phyloP scores from a whole-genome alignment of 148 eudicot genomes.

The Rhododendron mucronatum region DNA sequence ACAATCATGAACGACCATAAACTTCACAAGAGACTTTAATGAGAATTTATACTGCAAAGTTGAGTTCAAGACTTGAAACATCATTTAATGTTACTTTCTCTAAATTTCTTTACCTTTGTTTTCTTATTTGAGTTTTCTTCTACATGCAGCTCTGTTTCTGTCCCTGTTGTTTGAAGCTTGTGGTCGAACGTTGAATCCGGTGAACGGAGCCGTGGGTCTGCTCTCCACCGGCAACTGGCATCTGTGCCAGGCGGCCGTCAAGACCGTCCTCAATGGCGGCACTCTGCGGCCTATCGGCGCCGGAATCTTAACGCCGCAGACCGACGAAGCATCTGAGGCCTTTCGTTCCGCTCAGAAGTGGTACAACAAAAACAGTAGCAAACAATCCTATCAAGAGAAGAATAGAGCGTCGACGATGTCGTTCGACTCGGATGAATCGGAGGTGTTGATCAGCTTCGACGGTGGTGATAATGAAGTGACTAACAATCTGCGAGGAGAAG shows the following conservation, averaged over 20 bases:
- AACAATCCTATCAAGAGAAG: neutral
- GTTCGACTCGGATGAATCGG: neutral
- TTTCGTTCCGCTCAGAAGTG: neutral
- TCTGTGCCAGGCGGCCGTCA: constrained; percentile 38
- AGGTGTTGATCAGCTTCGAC: neutral
- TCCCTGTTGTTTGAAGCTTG: constrained; percentile 46
- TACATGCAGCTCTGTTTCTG: constrained; percentile 40
- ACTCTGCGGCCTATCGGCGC: constrained; percentile 14
- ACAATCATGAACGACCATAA: too few relatives aligned
- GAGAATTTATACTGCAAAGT: too few relatives aligned
- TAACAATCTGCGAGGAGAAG: neutral
- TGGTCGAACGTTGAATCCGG: constrained; percentile 51
- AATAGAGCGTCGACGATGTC: neutral
- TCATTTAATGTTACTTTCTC: neutral
- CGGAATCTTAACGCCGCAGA: constrained; percentile 1
- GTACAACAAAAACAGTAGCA: neutral
- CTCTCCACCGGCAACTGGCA: constrained; percentile 52
- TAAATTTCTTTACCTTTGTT: neutral
- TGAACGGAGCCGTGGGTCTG: constrained; percentile 46
- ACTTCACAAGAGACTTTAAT: too few relatives aligned
- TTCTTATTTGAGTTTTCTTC: neutral
- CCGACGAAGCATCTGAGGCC: neutral
- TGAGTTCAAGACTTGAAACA: too few relatives aligned
- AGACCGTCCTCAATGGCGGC: constrained; percentile 45
- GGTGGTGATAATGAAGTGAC: neutral